Base-by-base conservation (phyloP, 2,329 filamentous ascomycete genomes). In the Periconia macrospinosa region DNA sequence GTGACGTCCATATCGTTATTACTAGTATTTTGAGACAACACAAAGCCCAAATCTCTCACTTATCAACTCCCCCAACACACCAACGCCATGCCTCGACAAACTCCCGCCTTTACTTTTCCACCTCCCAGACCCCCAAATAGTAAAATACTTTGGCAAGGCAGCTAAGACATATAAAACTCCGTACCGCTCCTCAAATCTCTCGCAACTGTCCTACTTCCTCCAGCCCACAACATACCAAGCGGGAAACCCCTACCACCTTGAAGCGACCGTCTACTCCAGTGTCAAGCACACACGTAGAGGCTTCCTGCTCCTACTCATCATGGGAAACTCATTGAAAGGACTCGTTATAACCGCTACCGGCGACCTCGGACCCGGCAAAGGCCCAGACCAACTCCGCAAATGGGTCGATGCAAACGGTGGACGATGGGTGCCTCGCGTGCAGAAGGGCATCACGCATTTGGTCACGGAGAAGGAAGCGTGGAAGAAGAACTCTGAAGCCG, bases 401-500 rank as follows among this genome's bases (percentile, higher is more conserved):
- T 96, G 90, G 90, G 80, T 90, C 10, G 75, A 76, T 3, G 67
- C 77, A 3, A 84, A 88, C 53, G 85, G 84, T 7, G 91, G 89
- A 1, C 70, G 53, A 1, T 88, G 86, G 66, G 73, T 76, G 0
- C 68, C 76, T 1, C 74, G 78, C 0, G 73, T 91, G 17, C 78
- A 78, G 23, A 68, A 78, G 0, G 63, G 76, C 0, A 83, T 88
- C 10, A 96, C 91, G 0, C 91, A 96, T 72, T 75, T 96, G 0
- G 79, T 96, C 19, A 83, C 85, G 50, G 85, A 84, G 0, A 76
- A 81, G 47, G 79, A 85, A 33, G 82, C 86, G 15, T 92, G 85
- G 71, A 80, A 81, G 56, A 72, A 78, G 7, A 64, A 77, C 1
- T 69, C 71, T 54, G 71, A 79, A 18, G 50, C 54, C n/a, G 46